These are phyloP conservation scores for Phytophthora tentaculata DNA, from an alignment of 352 stramenopile genomes.

Conservation along the genomic window DNA sequence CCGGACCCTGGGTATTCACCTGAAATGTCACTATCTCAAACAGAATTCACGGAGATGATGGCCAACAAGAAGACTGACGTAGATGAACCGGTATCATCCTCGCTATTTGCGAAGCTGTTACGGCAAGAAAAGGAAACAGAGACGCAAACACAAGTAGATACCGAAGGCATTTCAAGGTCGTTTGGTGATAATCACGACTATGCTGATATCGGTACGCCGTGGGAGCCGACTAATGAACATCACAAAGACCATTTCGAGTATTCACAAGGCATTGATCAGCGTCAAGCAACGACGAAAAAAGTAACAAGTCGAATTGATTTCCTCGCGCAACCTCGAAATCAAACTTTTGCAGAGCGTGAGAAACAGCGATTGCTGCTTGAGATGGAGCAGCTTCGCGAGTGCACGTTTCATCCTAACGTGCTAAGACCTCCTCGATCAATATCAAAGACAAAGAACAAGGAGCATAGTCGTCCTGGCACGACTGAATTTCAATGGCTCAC, in stretches of 20 bases:
- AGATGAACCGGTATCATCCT: constrained; percentile 6
- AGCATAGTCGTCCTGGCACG: constrained; percentile 14
- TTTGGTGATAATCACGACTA: constrained; percentile 4
- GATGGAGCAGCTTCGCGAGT: constrained; percentile 66
- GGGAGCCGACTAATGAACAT: background rate
- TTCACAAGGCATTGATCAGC: constrained; percentile 11
- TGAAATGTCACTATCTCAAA: background rate
- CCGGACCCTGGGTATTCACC: background rate
- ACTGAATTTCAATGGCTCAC: constrained; percentile 66
- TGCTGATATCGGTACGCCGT: background rate
- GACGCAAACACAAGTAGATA: background rate
- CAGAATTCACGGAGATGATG: background rate
- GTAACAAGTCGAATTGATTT: constrained; percentile 43
- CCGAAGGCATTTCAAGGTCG: background rate
- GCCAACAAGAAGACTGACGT: constrained; percentile 1
- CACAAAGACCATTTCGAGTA: background rate
- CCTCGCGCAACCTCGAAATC: constrained; percentile 60
- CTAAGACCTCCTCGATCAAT: constrained; percentile 29
- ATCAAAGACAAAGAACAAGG: constrained; percentile 2
- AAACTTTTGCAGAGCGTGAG: constrained; percentile 65
- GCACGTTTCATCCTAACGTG: constrained; percentile 70
- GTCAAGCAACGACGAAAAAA: constrained; percentile 6
- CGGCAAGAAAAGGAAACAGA: constrained; percentile 5
- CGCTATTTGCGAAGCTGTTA: constrained; percentile 25
- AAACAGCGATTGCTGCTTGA: constrained; percentile 65